These are phyloP conservation scores for Funneliformis geosporum DNA, from an alignment of 192 early-diverging fungal species.

Conservation along the genomic window DNA sequence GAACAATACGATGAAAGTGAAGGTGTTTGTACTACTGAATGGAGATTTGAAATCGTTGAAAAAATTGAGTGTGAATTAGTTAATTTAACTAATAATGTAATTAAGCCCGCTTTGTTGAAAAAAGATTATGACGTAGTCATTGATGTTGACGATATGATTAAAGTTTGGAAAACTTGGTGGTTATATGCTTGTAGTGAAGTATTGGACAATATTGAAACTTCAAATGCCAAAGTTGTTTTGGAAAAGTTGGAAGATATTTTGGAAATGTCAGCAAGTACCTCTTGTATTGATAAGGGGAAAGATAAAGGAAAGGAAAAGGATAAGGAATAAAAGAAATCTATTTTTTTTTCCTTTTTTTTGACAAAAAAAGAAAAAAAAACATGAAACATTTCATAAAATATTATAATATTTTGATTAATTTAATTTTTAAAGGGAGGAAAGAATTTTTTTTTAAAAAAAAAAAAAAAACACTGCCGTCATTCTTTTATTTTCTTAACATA, in stretches of 20 bases:
- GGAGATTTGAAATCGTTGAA: constrained; percentile 4
- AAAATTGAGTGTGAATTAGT: neutral
- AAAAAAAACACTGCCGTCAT: too few species aligned
- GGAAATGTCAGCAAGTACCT: neutral
- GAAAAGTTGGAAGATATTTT: constrained; percentile 5
- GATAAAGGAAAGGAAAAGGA: neutral
- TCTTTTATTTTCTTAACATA: too few species aligned
- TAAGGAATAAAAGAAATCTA: too few species aligned
- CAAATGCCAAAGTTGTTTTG: neutral
- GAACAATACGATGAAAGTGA: constrained; percentile 5
- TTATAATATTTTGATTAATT: too few species aligned
- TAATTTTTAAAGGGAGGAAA: too few species aligned
- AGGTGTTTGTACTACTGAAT: constrained; percentile 8
- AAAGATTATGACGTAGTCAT: neutral
- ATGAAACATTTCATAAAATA: too few species aligned
- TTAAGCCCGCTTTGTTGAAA: neutral
- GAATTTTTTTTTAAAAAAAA: too few species aligned
- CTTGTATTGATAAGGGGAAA: neutral
- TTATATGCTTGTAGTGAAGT: constrained; percentile 2
- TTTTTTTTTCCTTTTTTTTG: too few species aligned
- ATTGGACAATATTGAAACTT: neutral
- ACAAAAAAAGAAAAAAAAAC: too few species aligned
- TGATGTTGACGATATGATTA: neutral
- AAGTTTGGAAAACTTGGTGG: constrained; percentile 12
- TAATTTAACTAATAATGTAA: neutral